phyloP scores from a whole-genome alignment of 106 monocot species.

The Dendrobium huoshanense region DNA sequence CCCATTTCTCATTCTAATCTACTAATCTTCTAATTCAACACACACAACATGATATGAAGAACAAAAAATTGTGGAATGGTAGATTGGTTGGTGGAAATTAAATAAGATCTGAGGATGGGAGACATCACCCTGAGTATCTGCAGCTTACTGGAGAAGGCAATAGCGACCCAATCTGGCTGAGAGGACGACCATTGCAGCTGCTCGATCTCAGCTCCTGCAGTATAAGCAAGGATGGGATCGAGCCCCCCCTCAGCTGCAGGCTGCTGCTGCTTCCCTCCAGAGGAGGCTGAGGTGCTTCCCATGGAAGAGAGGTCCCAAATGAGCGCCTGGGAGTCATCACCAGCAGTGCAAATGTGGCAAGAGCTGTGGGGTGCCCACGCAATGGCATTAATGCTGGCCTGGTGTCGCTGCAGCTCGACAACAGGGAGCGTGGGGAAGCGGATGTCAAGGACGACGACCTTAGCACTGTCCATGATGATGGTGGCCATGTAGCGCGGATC shows the following conservation, averaged over 20 bases:
- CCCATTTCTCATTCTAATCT: too few relatives aligned
- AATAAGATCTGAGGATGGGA: background rate
- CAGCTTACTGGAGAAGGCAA: constrained; percentile 79
- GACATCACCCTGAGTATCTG: constrained; percentile 80
- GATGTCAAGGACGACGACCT: constrained; percentile 97
- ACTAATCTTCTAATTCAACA: too few relatives aligned
- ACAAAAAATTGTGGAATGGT: background rate
- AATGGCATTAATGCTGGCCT: constrained; percentile 82
- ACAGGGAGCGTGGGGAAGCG: constrained; percentile 92
- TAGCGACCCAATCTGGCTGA: constrained; percentile 96
- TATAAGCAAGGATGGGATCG: constrained; percentile 80
- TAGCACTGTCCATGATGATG: constrained; percentile 93
- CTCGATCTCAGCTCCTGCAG: constrained; percentile 91
- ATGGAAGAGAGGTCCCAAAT: constrained; percentile 97
- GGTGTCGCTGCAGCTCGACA: constrained; percentile 94
- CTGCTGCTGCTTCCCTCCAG: constrained; percentile 11
- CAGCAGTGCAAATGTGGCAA: constrained; percentile 97
- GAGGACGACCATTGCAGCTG: constrained; percentile 98
- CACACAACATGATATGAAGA: too few relatives aligned
- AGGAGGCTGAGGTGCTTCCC: constrained; percentile 28
- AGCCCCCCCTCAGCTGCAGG: constrained; percentile 55
- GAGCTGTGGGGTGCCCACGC: constrained; percentile 98
- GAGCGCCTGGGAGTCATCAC: constrained; percentile 89
- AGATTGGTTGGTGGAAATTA: background rate
- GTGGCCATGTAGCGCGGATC: constrained; percentile 98